Evolutionary conservation across 305 asterid species (phyloP), one percentile per base, ranked within the genome.

Genomic region (Solanum hybrid): DNA sequence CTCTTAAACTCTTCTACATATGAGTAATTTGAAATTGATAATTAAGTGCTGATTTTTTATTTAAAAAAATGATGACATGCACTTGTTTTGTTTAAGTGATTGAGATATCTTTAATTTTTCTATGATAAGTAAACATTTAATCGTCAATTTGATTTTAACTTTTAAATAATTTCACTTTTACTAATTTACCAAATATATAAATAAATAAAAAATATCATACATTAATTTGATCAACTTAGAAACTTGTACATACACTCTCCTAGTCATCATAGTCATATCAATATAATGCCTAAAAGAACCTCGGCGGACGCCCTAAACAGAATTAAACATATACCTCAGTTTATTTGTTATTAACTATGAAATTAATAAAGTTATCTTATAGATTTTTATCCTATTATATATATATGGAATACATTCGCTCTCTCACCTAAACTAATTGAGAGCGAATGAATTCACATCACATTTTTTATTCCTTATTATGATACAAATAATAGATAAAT

Each of bases 251-350:
- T 22, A 34, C 5, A 34, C 11, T 4, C 16, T 20, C 40, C 7
- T 17, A 77, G 5, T 5, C 46, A 20, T 10, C 27, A 4, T 20
- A 77, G 5, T 5, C 27, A 76, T 32, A 76, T 76, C 80, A 31
- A 17, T 7, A 77, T 34, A 34, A 77, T 77, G 42, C 16, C 17
- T 35, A 78, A 78, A 73, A 27, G 3, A 26, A 71, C 5, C 71
- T 17, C 2, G 10, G 1, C 1, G 11, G 1, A 60, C 11, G 1
- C 24, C 5, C 71, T 16, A 6, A 9, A 51, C 0, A 16, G n/a
- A 16, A 51, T 6, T 51, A 51, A 60, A 20, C 24, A 60, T 60
- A 60, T 60, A 60, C 26, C 26, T 20, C 26, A 0, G 2, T 7
- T 60, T 60, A 1, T 60, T 60, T 60, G 5, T 60, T 20, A 20